A percentile compares a stretch with the other conserved stretches of the same genome.
Evolutionary conservation across 2,329 filamentous ascomycete species (phyloP).

Genomic region (Phyllachora maydis): DNA sequence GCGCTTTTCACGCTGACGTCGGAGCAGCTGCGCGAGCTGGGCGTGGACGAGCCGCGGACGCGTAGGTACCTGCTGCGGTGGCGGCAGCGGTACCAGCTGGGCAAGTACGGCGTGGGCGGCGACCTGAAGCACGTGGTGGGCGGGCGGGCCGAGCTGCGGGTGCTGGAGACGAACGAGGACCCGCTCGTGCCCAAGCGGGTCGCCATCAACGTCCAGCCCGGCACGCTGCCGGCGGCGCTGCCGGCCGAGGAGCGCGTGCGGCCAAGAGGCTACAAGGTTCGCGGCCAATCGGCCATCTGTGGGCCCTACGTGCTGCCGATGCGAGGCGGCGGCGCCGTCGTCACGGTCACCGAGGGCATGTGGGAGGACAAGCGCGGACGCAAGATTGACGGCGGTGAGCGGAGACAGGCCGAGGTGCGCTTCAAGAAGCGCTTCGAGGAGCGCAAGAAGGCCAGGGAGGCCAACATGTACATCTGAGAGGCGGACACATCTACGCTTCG

Average conservation of each 20-base stretch:
- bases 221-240: slow-evolving; percentile 12
- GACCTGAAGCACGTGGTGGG: slow-evolving; percentile 53
- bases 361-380: slow-evolving; percentile 77
- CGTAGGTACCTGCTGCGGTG: slow-evolving; percentile 73
- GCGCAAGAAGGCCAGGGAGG: too few relatives aligned
- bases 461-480: too few relatives aligned
- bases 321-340: slow-evolving; percentile 40
- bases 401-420: slow-evolving; percentile 65
- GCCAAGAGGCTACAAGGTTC: slow-evolving; percentile 45
- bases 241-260: slow-evolving; percentile 21
- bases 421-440: too few relatives aligned
- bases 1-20: slow-evolving; percentile 69
- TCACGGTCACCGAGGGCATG: slow-evolving; percentile 65
- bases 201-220: slow-evolving; percentile 33
- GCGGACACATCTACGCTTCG: too few relatives aligned
- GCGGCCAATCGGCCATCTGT: slow-evolving; percentile 45
- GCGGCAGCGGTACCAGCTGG: slow-evolving; percentile 66
- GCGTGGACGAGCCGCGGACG: slow-evolving; percentile 67
- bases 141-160: slow-evolving; percentile 27
- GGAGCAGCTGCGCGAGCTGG: slow-evolving; percentile 58
- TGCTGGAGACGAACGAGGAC: slow-evolving; percentile 16
- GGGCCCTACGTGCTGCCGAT: slow-evolving; percentile 56
- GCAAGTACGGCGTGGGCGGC: slow-evolving; percentile 61
- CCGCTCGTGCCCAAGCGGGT: slow-evolving; percentile 22
- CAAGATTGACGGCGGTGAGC: slow-evolving; percentile 94